Evolutionary conservation across 1,139 yeast genomes (phyloP).

Genomic region (Saccharomyces hybrid): DNA sequence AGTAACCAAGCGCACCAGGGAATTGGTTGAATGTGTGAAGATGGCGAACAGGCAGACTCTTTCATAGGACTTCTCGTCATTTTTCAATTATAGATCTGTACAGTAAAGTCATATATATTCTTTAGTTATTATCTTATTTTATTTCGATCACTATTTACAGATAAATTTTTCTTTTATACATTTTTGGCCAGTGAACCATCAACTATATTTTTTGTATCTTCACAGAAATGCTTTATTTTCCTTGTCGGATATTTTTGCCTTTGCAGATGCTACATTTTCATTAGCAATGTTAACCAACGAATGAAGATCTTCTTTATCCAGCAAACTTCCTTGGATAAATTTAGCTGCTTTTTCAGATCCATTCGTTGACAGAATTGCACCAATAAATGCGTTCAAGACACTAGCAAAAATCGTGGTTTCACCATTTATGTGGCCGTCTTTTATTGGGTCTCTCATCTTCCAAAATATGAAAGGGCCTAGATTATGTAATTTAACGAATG

Average conservation of each 20-base stretch:
- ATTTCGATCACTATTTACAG: not conserved
- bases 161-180: not conserved
- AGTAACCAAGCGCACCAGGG: conserved; percentile 92
- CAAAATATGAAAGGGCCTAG: conserved; percentile 61
- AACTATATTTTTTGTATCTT: not conserved
- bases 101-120: not conserved
- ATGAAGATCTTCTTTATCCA: conserved; percentile 14
- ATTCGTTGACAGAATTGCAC: conserved; percentile 65
- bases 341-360: conserved; percentile 54
- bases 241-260: not conserved
- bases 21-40: conserved; percentile 85
- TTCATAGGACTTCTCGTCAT: not conserved
- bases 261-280: conserved; percentile 5
- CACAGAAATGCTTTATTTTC: not conserved
- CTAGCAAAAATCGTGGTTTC: conserved; percentile 57
- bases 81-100: not conserved
- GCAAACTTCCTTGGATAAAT: conserved; percentile 43
- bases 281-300: conserved; percentile 21
- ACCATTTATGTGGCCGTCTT: conserved; percentile 46
- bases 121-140: not conserved
- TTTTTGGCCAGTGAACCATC: not conserved
- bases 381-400: conserved; percentile 66
- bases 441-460: conserved; percentile 51
- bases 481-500: conserved; percentile 43
- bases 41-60: conserved; percentile 52